These are phyloP conservation scores for Magnolia officinalis DNA, from an alignment of 164 flowering plant species.

Conservation along the genomic window DNA sequence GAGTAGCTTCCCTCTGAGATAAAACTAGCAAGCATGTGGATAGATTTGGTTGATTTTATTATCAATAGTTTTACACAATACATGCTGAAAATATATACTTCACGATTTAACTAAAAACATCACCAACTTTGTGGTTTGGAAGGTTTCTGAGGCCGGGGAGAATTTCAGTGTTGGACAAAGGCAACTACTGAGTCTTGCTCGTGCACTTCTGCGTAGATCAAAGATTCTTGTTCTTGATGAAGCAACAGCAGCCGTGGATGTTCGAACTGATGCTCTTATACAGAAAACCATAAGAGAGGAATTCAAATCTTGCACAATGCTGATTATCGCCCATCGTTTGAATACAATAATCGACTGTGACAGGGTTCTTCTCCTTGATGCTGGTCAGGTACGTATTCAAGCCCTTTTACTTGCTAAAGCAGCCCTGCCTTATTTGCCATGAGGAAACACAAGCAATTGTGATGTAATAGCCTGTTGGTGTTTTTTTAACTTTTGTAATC, in stretches of 20 bases:
- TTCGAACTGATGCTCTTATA: conserved; percentile 96
- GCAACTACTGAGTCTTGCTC: conserved; percentile 92
- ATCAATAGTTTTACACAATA: too few species aligned
- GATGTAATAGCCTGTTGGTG: not conserved
- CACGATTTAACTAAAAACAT: not conserved
- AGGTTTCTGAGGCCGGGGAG: conserved; percentile 98
- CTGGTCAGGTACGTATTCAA: conserved; percentile 63
- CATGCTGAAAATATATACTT: too few species aligned
- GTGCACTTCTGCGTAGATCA: conserved; percentile 89
- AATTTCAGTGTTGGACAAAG: conserved; percentile 99
- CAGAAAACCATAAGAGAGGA: conserved; percentile 97
- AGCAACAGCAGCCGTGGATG: conserved; percentile 99
- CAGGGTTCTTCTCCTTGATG: conserved; percentile 75
- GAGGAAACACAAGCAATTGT: not conserved
- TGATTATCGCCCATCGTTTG: conserved; percentile 91
- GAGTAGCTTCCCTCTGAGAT: not conserved
- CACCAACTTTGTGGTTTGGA: not conserved
- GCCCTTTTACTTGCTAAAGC: conserved; percentile 2
- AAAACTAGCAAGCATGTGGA: not conserved
- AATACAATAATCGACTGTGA: conserved; percentile 97
- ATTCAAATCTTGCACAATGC: conserved; percentile 94
- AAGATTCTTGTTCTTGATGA: conserved; percentile 99
- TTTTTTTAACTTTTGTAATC: too few species aligned
- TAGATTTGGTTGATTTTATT: not conserved
- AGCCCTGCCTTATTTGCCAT: conserved; percentile 1